phyloP scores from a whole-genome alignment of 345 rosid genomes.

The Capsella bursapastoris region DNA sequence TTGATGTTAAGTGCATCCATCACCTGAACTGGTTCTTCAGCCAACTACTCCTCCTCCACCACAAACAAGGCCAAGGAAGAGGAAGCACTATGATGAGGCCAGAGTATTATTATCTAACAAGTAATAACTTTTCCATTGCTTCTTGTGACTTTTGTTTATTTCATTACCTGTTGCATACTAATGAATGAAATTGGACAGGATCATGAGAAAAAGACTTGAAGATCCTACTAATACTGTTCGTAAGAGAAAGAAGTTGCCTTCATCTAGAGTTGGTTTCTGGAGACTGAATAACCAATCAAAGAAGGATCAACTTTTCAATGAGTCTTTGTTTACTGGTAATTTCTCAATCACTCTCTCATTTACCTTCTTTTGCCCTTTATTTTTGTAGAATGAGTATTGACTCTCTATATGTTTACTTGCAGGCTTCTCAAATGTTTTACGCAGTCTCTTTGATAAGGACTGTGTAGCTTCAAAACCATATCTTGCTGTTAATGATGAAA shows the following conservation, averaged over 20 bases:
- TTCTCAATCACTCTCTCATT: not conserved
- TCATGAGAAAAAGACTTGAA: slow-evolving; percentile 56
- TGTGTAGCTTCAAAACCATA: slow-evolving; percentile 50
- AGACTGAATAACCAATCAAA: slow-evolving; percentile 51
- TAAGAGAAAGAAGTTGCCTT: slow-evolving; percentile 55
- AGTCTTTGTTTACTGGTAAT: slow-evolving; percentile 62
- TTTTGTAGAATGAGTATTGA: slow-evolving; percentile 12
- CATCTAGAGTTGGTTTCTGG: slow-evolving; percentile 60
- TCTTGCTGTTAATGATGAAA: slow-evolving; percentile 37
- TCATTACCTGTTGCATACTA: slow-evolving; percentile 25
- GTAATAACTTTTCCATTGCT: slow-evolving; percentile 45
- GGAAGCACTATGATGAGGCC: slow-evolving; percentile 57
- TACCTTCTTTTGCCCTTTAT: not conserved
- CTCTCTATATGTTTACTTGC: not conserved
- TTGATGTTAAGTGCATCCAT: slow-evolving; percentile 49
- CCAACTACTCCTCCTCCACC: slow-evolving; percentile 56
- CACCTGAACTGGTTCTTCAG: slow-evolving; percentile 59
- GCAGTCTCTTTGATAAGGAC: slow-evolving; percentile 49
- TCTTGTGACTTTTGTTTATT: slow-evolving; percentile 4
- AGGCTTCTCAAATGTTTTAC: slow-evolving; percentile 58
- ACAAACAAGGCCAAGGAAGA: slow-evolving; percentile 49
- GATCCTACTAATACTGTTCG: slow-evolving; percentile 56
- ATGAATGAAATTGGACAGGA: slow-evolving; percentile 46
- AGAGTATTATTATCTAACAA: slow-evolving; percentile 56
- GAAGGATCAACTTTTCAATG: slow-evolving; percentile 49